Base-by-base conservation (phyloP, 2,329 filamentous ascomycete species). In the Westerdykella sp. region DNA sequence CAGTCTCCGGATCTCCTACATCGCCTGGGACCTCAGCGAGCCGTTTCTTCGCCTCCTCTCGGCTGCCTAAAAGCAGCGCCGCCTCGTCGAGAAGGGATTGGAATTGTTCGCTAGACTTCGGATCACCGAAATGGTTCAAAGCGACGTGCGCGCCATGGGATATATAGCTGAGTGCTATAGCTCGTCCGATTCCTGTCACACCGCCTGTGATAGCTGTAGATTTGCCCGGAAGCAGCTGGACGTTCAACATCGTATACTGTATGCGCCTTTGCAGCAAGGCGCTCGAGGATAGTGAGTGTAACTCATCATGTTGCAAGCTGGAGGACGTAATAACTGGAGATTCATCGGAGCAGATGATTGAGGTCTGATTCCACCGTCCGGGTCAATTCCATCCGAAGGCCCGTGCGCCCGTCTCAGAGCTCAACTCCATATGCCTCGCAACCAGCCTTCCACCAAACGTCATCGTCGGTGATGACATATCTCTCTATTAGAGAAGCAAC, bases 131-230 rank as follows among this genome's bases (percentile, higher is more conserved):
- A 62, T 93, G 85, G 71, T 93, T 95, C 48, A 94, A 79, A 22
- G 85, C 81, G 25, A 94, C 85, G 62, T 79, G 77, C 54, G 84
- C 85, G 52, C 88, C 88, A 55, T 94, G 86, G 4, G 76, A 74
- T 41, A 91, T 72, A 64, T 87, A 94, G 56, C 83, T 83, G 40
- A 95, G 76, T 34, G 84, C 82, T 50, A 95, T 94, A 54, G 88
- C 89, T 51, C 86, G 79, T 41, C 89, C 89, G 56, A 95, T 95
- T 43, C 88, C 88, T 1, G 87, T 94, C 3, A 84, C 84, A 44
- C 86, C 88, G 51, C 89, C 88, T 0, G 88, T 95, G 58, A 95
- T 88, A 63, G 88, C 85, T 67, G 87, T 87, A 11, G 83, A 84
- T 68, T 94, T 94, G 65, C 79, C 80, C 42, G 70, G 62, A 44